A percentile compares a stretch with the other conserved stretches of the same genome.
Evolutionary conservation across 164 flowering plant species (phyloP).

Genomic region (Aristolochia contorta): DNA sequence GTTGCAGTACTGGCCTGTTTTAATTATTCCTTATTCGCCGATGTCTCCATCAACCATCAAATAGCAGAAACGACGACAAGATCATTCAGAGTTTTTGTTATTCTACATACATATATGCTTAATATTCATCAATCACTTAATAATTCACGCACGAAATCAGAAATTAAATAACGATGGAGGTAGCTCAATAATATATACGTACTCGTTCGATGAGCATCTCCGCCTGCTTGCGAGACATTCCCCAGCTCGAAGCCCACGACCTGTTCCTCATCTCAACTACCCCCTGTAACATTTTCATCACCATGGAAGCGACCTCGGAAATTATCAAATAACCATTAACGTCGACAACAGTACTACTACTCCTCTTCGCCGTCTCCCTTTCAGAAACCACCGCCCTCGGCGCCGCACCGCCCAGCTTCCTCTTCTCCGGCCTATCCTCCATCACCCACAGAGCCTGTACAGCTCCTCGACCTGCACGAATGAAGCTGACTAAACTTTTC

Average conservation of each 20-base stretch:
- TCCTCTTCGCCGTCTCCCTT: conserved; percentile 14
- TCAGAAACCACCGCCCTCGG: not conserved
- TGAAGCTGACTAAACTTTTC: not conserved
- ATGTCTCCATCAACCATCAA: no score
- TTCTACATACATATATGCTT: no score
- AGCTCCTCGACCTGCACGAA: conserved; percentile 12
- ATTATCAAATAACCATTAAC: conserved; percentile 16
- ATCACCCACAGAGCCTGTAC: conserved; percentile 8
- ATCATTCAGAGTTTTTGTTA: not conserved
- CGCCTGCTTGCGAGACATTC: conserved; percentile 7
- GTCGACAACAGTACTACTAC: conserved; percentile 13
- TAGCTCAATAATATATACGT: no score
- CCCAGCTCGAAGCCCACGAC: conserved; percentile 15
- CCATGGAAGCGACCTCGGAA: conserved; percentile 3
- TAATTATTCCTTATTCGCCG: no score
- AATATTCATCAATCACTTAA: no score
- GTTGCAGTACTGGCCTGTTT: no score
- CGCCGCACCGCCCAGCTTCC: not conserved
- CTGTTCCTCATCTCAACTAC: conserved; percentile 13
- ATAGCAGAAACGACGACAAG: no score
- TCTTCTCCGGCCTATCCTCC: conserved; percentile 17
- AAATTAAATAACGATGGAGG: no score
- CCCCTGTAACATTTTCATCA: conserved; percentile 10
- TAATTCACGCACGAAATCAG: no score
- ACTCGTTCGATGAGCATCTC: conserved; percentile 59